Base-by-base conservation (phyloP, 2,329 filamentous ascomycete genomes). In the Exophiala xenobiotica region DNA sequence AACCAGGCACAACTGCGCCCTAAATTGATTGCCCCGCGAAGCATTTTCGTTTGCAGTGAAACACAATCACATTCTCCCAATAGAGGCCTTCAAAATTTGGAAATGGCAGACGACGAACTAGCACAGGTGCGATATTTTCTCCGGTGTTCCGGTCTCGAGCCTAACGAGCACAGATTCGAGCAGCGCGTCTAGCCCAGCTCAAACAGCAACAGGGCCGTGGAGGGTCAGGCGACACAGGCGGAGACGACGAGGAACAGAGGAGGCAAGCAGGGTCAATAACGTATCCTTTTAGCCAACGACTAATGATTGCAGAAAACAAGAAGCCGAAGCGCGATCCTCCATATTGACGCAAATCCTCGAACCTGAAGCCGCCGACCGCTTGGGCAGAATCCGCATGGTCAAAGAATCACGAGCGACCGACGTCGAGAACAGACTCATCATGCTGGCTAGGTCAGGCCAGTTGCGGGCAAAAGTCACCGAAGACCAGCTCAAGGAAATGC, bases 341-440 rank as follows among this genome's bases (percentile, higher is more conserved):
- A 87, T 96, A 63, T 85, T 99, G 57, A 82, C 81, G 63, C 93
- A 97, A 72, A 97, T 99, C 75, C 88, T 99, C 56, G 86, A 91
- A 64, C 93, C 93, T 61, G 90, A 92, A 66, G 93, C 93, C 14
- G 88, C 90, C 54, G 93, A 99, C 74, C 88, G 93, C 11, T 81
- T 99, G 1, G 90, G 89, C 51, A 89, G 93, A 60, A 97, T 99
- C 74, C 87, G 92, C 26, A 84, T 99, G 54, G 93, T 99, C 67
- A 97, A 97, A 74, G 90, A 91, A 68, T 85, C 86, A 63, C 88
- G 93, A 64, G 93, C 93, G 27, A 81, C 80, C 56, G 90, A 96
- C 65, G 83, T 99, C 51, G 93, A 99, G 76, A 91, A 95, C 78
- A 76, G 92, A 44, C 81, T 99, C 50, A 91, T 99, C 70, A 90